phyloP scores from a whole-genome alignment of 495 filamentous ascomycete genomes.

The Penicillium herquei region DNA sequence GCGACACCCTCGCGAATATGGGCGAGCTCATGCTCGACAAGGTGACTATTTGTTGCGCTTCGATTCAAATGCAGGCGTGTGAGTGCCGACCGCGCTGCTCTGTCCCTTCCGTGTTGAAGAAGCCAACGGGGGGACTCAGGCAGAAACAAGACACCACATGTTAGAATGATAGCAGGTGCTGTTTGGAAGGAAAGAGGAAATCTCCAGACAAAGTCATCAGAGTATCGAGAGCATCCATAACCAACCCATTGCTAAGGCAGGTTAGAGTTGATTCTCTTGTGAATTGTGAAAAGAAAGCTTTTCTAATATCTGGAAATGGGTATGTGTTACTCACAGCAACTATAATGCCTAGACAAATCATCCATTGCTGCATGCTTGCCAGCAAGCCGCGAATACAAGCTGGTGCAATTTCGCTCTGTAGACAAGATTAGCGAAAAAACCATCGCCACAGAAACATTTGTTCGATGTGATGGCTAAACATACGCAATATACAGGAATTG shows the following conservation, averaged over 20 bases:
- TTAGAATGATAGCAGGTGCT: conserved; percentile 49
- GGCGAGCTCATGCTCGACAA: conserved; percentile 44
- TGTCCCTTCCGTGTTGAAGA: conserved; percentile 47
- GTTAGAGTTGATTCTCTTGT: not conserved
- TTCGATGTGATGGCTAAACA: not conserved
- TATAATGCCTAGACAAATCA: conserved; percentile 47
- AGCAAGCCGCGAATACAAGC: conserved; percentile 23
- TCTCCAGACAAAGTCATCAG: conserved; percentile 50
- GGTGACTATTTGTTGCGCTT: conserved; percentile 41
- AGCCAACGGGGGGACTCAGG: conserved; percentile 59
- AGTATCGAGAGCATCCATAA: conserved; percentile 51
- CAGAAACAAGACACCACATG: conserved; percentile 49
- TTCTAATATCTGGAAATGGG: conserved; percentile 14
- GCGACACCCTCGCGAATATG: conserved; percentile 45
- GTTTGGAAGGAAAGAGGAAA: conserved; percentile 56
- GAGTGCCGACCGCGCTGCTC: conserved; percentile 43
- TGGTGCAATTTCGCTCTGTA: conserved; percentile 37
- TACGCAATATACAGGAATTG: conserved; percentile 50
- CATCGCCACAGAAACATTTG: too few relatives aligned
- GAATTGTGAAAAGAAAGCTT: not conserved
- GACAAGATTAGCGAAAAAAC: not conserved
- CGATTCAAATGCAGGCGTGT: conserved; percentile 37
- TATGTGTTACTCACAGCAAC: conserved; percentile 47
- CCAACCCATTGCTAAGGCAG: conserved; percentile 45
- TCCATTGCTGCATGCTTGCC: conserved; percentile 40